phyloP scores from a whole-genome alignment of 352 stramenopile genomes.

The Phytopythium cucurbitacearum region DNA sequence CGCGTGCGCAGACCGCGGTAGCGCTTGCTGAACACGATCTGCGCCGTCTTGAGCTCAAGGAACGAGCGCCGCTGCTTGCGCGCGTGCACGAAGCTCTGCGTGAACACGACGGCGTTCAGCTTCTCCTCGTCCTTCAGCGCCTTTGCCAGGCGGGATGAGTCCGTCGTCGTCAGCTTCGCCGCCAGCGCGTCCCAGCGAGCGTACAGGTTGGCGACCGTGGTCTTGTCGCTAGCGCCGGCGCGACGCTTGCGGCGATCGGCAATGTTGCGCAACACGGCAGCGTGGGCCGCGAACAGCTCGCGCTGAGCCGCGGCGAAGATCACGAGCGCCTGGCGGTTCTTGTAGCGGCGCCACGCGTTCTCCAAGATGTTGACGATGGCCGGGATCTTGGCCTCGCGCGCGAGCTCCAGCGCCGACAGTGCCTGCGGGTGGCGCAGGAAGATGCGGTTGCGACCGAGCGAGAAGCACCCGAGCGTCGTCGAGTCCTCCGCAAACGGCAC shows the following conservation, averaged over 20 bases:
- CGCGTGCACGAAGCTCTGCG: slow-evolving; percentile 68
- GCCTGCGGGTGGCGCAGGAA: slow-evolving; percentile 89
- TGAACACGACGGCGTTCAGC: slow-evolving; percentile 64
- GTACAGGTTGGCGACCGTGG: slow-evolving; percentile 51
- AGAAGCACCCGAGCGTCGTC: slow-evolving; percentile 69
- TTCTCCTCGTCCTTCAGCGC: slow-evolving; percentile 57
- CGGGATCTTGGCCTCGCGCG: slow-evolving; percentile 73
- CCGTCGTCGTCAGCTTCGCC: slow-evolving; percentile 39
- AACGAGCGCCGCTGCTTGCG: slow-evolving; percentile 47
- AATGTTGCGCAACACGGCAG: slow-evolving; percentile 58
- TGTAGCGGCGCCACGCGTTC: slow-evolving; percentile 79
- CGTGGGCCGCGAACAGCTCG: slow-evolving; percentile 46
- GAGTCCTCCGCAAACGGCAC: slow-evolving; percentile 77
- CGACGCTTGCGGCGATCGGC: slow-evolving; percentile 64
- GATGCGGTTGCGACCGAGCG: slow-evolving; percentile 85
- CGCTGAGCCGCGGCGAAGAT: slow-evolving; percentile 57
- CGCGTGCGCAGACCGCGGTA: slow-evolving; percentile 73
- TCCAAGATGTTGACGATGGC: slow-evolving; percentile 81
- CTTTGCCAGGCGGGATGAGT: slow-evolving; percentile 38
- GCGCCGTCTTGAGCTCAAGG: slow-evolving; percentile 46
- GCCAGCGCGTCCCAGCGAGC: slow-evolving; percentile 52
- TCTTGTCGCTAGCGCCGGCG: slow-evolving; percentile 48
- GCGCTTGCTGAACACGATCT: slow-evolving; percentile 75
- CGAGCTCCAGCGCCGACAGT: slow-evolving; percentile 80
- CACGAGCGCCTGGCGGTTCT: slow-evolving; percentile 58